A percentile compares a stretch with the other conserved stretches of the same genome.
Conservation (phyloP, 2,329 filamentous ascomycete genomes). For the Claviceps pusilla region DNA sequence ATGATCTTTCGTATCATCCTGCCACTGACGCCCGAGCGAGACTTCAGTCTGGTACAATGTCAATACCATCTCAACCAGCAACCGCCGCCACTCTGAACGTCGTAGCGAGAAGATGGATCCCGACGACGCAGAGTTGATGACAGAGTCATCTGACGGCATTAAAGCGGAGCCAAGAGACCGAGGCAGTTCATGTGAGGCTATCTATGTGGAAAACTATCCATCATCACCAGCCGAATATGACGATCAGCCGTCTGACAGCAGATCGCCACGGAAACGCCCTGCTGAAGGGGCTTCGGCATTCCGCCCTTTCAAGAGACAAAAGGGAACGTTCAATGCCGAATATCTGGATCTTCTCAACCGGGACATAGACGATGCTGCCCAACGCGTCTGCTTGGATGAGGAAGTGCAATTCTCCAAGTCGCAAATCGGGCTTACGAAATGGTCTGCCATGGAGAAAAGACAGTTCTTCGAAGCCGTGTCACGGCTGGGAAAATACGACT, state of each 20-base stretch:
- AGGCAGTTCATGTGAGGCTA: neutral
- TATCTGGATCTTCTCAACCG: conserved; percentile 41
- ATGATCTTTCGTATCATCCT: neutral
- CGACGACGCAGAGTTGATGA: conserved; percentile 7
- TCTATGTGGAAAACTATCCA: neutral
- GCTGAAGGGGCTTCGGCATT: conserved; percentile 11
- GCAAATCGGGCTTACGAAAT: conserved; percentile 56
- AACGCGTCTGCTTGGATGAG: conserved; percentile 18
- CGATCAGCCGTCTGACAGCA: conserved; percentile 2
- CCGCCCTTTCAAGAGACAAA: conserved; percentile 31
- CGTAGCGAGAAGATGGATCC: conserved; percentile 17
- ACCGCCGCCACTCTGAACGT: conserved; percentile 6
- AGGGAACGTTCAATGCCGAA: conserved; percentile 25
- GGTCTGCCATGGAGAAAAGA: conserved; percentile 58
- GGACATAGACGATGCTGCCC: conserved; percentile 39
- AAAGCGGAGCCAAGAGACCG: neutral
- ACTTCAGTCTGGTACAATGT: conserved; percentile 15
- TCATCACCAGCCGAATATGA: neutral
- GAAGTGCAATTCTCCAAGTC: conserved; percentile 19
- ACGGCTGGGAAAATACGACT: conserved; percentile 47
- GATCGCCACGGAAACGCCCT: conserved; percentile 16
- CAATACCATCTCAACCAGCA: conserved; percentile 9
- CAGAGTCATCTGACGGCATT: neutral
- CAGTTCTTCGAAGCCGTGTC: conserved; percentile 51
- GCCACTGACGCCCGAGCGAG: neutral